phyloP scores from a whole-genome alignment of 177 flowering plant species.

The Tripterygium wilfordii region DNA sequence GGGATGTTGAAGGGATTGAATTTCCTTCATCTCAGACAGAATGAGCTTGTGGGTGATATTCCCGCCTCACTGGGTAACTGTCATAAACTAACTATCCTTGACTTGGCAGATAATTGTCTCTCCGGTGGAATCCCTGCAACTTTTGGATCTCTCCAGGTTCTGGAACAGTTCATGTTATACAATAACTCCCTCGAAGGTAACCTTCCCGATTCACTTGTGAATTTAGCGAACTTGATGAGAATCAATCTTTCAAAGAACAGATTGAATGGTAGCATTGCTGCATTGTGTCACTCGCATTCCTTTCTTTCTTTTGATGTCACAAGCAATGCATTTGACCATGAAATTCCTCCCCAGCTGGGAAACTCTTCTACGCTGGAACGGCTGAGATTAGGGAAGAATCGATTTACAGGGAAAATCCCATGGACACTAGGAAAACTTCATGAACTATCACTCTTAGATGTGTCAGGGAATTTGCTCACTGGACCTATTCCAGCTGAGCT shows the following conservation, averaged over 20 bases:
- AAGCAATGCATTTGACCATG: slow-evolving; percentile 52
- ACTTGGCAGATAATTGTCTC: slow-evolving; percentile 83
- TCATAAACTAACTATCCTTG: slow-evolving; percentile 50
- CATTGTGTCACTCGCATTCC: slow-evolving; percentile 53
- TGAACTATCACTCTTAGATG: slow-evolving; percentile 60
- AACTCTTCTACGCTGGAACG: slow-evolving; percentile 65
- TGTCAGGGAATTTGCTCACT: slow-evolving; percentile 66
- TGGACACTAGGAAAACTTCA: slow-evolving; percentile 46
- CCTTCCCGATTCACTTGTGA: slow-evolving; percentile 50
- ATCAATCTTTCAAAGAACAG: slow-evolving; percentile 77
- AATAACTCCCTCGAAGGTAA: slow-evolving; percentile 89
- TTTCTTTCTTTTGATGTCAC: slow-evolving; percentile 88
- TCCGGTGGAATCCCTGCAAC: slow-evolving; percentile 63
- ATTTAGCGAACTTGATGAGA: slow-evolving; percentile 62
- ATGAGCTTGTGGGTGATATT: slow-evolving; percentile 65
- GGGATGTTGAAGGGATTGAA: slow-evolving; percentile 62
- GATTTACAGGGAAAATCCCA: slow-evolving; percentile 64
- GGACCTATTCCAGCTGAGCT: slow-evolving; percentile 71
- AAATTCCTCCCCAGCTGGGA: slow-evolving; percentile 70
- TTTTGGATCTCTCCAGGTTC: slow-evolving; percentile 43
- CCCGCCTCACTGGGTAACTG: slow-evolving; percentile 77
- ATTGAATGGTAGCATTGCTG: slow-evolving; percentile 68
- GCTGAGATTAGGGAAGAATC: slow-evolving; percentile 68
- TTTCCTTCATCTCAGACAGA: slow-evolving; percentile 77
- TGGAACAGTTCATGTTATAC: slow-evolving; percentile 80